Conservation (phyloP, 148 eudicot genomes). For the Fagopyrum esculentum region DNA sequence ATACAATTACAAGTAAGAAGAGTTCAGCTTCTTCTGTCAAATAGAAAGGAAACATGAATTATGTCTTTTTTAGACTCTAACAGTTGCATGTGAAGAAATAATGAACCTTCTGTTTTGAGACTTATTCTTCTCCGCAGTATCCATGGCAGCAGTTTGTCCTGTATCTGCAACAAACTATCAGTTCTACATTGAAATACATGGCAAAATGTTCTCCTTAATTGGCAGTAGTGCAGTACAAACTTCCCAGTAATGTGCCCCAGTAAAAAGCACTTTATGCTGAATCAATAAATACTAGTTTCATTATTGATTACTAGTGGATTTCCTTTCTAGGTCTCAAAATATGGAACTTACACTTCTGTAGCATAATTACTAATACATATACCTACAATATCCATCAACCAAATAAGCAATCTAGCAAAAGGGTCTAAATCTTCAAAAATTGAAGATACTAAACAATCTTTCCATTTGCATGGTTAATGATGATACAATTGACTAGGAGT, state of each 20-base stretch:
- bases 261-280: not conserved
- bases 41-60: not conserved
- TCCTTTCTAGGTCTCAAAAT: not conserved
- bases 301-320: not conserved
- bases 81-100: not conserved
- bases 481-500: not conserved
- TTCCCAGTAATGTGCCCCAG: constrained; percentile 1
- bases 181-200: not conserved
- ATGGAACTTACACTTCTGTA: not conserved
- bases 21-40: not conserved
- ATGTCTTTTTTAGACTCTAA: not conserved
- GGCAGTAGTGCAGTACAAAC: not conserved
- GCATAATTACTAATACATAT: not conserved
- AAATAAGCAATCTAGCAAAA: not conserved
- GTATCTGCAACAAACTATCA: not conserved
- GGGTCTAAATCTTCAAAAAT: not conserved
- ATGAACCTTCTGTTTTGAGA: constrained; percentile 61
- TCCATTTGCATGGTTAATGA: not conserved
- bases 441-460: not conserved
- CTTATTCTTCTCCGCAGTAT: constrained; percentile 28
- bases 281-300: not conserved
- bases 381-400: not conserved
- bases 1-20: not conserved
- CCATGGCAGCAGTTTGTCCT: constrained; percentile 5
- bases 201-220: not conserved